Conservation (phyloP, 805 yeast species). For the Myxozyma neglecta region DNA sequence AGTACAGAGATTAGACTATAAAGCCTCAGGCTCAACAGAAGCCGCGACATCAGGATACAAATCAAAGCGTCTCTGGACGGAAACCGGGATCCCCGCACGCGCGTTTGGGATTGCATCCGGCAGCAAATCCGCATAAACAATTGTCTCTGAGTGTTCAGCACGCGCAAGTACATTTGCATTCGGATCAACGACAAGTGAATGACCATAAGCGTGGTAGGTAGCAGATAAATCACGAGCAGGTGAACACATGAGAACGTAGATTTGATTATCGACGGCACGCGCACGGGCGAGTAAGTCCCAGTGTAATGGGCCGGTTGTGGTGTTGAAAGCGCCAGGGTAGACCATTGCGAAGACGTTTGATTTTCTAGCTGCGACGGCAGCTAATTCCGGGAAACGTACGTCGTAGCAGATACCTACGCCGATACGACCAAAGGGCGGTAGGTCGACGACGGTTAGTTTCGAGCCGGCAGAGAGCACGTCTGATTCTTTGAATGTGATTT, state of each 20-base stretch:
- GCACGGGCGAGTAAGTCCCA: slow-evolving; percentile 81
- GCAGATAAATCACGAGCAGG: slow-evolving; percentile 91
- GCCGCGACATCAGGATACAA: slow-evolving; percentile 51
- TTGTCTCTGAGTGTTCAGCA: slow-evolving; percentile 77
- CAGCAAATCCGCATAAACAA: slow-evolving; percentile 71
- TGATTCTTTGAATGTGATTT: slow-evolving; percentile 84
- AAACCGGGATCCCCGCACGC: slow-evolving; percentile 68
- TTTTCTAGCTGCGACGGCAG: slow-evolving; percentile 59
- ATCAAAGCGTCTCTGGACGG: slow-evolving; percentile 69
- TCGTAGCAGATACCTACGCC: slow-evolving; percentile 88
- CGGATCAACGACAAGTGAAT: slow-evolving; percentile 83
- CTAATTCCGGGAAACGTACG: slow-evolving; percentile 80
- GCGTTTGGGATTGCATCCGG: slow-evolving; percentile 57
- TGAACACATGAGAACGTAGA: slow-evolving; percentile 84
- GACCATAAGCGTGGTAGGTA: slow-evolving; percentile 84
- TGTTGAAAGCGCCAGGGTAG: slow-evolving; percentile 91
- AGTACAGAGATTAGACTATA: background rate
- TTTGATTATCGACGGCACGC: slow-evolving; percentile 85
- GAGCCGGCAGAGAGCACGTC: slow-evolving; percentile 73
- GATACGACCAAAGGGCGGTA: slow-evolving; percentile 64
- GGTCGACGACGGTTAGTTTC: slow-evolving; percentile 73
- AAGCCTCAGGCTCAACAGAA: slow-evolving; percentile 11
- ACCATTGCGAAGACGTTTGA: slow-evolving; percentile 77
- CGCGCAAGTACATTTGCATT: slow-evolving; percentile 80
- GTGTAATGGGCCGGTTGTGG: slow-evolving; percentile 87